Conservation (phyloP, 2,329 filamentous ascomycete species). For the Curvularia hawaiiensis region DNA sequence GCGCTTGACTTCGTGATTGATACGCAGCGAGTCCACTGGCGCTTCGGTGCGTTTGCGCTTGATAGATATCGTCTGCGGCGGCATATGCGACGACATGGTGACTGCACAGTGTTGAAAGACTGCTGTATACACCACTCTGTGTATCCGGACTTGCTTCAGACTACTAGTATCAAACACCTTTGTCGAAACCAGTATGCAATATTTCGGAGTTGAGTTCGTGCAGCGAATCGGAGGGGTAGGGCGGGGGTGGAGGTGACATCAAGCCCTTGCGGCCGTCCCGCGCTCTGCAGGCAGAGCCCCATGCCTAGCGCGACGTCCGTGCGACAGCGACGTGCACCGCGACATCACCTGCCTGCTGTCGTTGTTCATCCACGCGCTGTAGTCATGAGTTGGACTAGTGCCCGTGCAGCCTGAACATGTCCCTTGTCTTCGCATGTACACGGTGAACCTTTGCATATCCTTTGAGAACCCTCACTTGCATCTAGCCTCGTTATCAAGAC, state of each 20-base stretch:
- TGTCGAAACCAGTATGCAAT: neutral
- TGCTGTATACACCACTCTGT: no score
- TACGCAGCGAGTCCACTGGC: slow-evolving; percentile 57
- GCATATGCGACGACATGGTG: slow-evolving; percentile 6
- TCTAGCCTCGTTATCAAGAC: slow-evolving; percentile 4
- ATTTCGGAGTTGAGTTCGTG: slow-evolving; percentile 4
- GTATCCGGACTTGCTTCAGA: no score
- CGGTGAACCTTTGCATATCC: slow-evolving; percentile 3
- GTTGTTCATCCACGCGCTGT: slow-evolving; percentile 22
- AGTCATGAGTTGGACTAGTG: slow-evolving; percentile 21
- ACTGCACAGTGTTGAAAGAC: no score
- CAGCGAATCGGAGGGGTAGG: slow-evolving; percentile 20
- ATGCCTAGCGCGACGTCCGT: slow-evolving; percentile 6
- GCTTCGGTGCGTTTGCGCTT: slow-evolving; percentile 63
- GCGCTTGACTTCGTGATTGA: slow-evolving; percentile 32
- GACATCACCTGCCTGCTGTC: slow-evolving; percentile 19
- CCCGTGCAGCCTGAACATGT: slow-evolving; percentile 25
- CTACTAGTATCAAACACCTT: no score
- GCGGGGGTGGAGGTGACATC: slow-evolving; percentile 18
- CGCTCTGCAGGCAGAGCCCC: slow-evolving; percentile 19
- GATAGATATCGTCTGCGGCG: slow-evolving; percentile 46
- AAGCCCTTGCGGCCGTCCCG: slow-evolving; percentile 13
- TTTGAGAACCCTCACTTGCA: slow-evolving; percentile 16
- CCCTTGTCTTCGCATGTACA: slow-evolving; percentile 17
- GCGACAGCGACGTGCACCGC: slow-evolving; percentile 16